Evolutionary conservation across 1,139 yeast species (phyloP).

Genomic region (Protomyces arabidopsidicola): DNA sequence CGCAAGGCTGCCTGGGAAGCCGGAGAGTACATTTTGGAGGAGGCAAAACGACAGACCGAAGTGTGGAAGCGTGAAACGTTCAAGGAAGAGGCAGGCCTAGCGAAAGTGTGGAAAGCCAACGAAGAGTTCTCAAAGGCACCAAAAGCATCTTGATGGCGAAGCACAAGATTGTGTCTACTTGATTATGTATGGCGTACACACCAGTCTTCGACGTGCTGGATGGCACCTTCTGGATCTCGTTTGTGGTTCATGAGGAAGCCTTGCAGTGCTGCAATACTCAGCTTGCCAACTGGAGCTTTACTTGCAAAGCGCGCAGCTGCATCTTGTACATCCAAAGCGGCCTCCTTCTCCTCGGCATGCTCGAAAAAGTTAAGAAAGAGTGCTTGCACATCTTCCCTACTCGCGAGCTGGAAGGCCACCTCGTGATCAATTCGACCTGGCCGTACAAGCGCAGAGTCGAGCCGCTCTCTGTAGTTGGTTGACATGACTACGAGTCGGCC

Average conservation of each 20-base stretch:
- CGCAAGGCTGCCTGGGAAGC: conserved; percentile 49
- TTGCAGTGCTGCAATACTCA: conserved; percentile 91
- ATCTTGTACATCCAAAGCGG: conserved; percentile 49
- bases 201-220: conserved; percentile 47
- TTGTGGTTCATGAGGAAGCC: conserved; percentile 93
- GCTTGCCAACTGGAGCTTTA: conserved; percentile 45
- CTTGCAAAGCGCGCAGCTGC: conserved; percentile 52
- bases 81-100: neutral
- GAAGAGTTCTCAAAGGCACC: conserved; percentile 5
- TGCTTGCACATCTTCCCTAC: conserved; percentile 66
- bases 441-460: conserved; percentile 70
- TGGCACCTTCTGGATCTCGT: conserved; percentile 71
- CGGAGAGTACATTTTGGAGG: conserved; percentile 46
- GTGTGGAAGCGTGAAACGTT: conserved; percentile 47
- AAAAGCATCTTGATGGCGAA: too few species aligned
- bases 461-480: conserved; percentile 88
- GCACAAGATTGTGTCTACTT: too few species aligned
- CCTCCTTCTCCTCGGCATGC: neutral
- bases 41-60: conserved; percentile 45
- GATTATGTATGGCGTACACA: neutral
- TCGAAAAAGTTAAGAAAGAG: conserved; percentile 85
- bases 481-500: conserved; percentile 97
- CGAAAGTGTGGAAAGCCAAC: conserved; percentile 18
- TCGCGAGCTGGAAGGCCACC: conserved; percentile 75
- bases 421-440: conserved; percentile 82